Conservation (phyloP, 805 yeast genomes). For the Clavispora vitiphila region DNA sequence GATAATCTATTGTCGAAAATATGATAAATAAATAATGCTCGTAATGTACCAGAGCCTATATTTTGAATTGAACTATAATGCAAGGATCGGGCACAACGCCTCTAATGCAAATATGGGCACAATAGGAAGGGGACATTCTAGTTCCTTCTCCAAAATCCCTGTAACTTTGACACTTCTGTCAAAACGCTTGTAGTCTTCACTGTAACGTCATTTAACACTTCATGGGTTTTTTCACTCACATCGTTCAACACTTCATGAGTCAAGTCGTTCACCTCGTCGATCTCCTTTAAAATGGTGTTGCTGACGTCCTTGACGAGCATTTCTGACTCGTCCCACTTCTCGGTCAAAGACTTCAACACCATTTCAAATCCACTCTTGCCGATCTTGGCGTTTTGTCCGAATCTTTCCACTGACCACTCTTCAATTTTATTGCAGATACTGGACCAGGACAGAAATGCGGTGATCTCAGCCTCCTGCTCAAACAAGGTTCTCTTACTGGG, state of each 20-base stretch:
- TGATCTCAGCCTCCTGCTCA: constrained; percentile 79
- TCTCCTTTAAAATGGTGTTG: constrained; percentile 21
- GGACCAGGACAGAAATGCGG: constrained; percentile 71
- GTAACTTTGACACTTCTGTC: constrained; percentile 16
- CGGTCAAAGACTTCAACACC: constrained; percentile 54
- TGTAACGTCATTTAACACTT: constrained; percentile 15
- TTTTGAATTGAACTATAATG: neutral
- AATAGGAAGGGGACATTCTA: neutral
- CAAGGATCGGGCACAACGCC: neutral
- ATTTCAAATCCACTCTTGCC: constrained; percentile 84
- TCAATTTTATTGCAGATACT: constrained; percentile 77
- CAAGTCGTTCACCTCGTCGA: constrained; percentile 21
- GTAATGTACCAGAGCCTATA: neutral
- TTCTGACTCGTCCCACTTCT: constrained; percentile 40
- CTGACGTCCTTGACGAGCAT: constrained; percentile 31
- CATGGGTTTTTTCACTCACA: constrained; percentile 13
- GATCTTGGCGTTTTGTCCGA: constrained; percentile 76
- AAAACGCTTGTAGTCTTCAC: constrained; percentile 13
- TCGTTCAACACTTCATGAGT: constrained; percentile 15
- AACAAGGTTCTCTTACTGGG: constrained; percentile 55
- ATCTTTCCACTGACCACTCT: constrained; percentile 88
- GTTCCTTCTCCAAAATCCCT: constrained; percentile 10
- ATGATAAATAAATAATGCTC: neutral
- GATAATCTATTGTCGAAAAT: neutral
- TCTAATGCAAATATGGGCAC: neutral